Evolutionary conservation across 345 rosid genomes (phyloP).

Genomic region (Iberis pinnata): DNA sequence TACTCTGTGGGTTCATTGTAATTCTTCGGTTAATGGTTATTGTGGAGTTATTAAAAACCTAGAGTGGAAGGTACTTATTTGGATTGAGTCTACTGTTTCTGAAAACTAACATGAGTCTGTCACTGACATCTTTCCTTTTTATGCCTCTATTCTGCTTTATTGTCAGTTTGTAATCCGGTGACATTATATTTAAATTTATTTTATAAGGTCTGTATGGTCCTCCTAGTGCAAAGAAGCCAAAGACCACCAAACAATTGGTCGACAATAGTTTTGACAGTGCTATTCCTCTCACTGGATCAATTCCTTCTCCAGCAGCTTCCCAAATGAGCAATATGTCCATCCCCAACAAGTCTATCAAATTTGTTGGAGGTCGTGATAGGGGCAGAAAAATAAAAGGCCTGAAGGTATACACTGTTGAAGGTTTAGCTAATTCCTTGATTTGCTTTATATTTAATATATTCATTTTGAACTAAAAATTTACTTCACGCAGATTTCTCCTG

Average conservation of each 20-base stretch:
- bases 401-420: slow-evolving; percentile 48
- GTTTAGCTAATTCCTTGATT: slow-evolving; percentile 1
- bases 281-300: slow-evolving; percentile 41
- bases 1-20: slow-evolving; percentile 12
- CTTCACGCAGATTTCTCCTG: slow-evolving; percentile 53
- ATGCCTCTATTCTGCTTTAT: background rate
- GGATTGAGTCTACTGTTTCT: background rate
- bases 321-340: slow-evolving; percentile 92
- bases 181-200: slow-evolving; percentile 18
- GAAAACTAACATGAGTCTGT: background rate
- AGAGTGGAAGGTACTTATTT: no score
- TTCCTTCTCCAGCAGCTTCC: slow-evolving; percentile 77
- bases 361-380: slow-evolving; percentile 59
- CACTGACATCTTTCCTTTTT: background rate
- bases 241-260: slow-evolving; percentile 48
- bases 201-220: slow-evolving; percentile 59
- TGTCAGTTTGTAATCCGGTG: slow-evolving; percentile 4
- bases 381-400: slow-evolving; percentile 63
- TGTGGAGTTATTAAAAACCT: background rate
- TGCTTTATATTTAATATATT: slow-evolving; percentile 13
- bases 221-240: slow-evolving; percentile 64
- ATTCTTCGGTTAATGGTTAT: slow-evolving; percentile 2
- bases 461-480: slow-evolving; percentile 23
- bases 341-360: slow-evolving; percentile 57
- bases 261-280: slow-evolving; percentile 52